Evolutionary conservation across 139 green algal genomes (phyloP).

Genomic region (Tetraselmis striata): DNA sequence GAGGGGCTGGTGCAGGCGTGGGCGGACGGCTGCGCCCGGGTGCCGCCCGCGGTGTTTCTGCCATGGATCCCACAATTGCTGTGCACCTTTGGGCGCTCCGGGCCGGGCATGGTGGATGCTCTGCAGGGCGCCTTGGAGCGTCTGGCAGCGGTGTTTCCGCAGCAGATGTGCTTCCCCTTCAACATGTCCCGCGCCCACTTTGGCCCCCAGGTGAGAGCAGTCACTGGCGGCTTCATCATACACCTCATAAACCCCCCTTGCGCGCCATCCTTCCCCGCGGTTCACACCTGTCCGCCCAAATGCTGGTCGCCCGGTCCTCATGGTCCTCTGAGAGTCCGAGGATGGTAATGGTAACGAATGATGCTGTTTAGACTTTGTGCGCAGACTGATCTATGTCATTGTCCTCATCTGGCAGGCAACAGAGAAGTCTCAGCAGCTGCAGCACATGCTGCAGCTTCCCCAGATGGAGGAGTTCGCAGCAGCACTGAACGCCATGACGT

Average conservation of each 20-base stretch:
- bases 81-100: not conserved
- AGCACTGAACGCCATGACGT: slow-evolving; percentile 35
- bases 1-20: not conserved
- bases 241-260: no score
- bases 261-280: no score
- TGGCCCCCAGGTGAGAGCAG: not conserved
- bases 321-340: no score
- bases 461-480: slow-evolving; percentile 28
- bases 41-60: not conserved
- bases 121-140: not conserved
- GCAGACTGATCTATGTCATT: no score
- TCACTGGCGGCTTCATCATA: no score
- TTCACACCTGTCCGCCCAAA: no score
- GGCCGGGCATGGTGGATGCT: not conserved
- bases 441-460: no score
- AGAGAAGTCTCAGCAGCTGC: no score
- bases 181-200: not conserved
- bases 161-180: not conserved
- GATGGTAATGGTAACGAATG: no score
- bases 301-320: no score
- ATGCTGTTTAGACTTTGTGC: no score
- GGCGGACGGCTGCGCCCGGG: not conserved
- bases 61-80: not conserved
- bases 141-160: not conserved
- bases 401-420: no score